Percentiles rank a stretch among this genome's conserved stretches.
Evolutionary conservation across 2,329 filamentous ascomycete species (phyloP).

Genomic region (Cercospora sp.): DNA sequence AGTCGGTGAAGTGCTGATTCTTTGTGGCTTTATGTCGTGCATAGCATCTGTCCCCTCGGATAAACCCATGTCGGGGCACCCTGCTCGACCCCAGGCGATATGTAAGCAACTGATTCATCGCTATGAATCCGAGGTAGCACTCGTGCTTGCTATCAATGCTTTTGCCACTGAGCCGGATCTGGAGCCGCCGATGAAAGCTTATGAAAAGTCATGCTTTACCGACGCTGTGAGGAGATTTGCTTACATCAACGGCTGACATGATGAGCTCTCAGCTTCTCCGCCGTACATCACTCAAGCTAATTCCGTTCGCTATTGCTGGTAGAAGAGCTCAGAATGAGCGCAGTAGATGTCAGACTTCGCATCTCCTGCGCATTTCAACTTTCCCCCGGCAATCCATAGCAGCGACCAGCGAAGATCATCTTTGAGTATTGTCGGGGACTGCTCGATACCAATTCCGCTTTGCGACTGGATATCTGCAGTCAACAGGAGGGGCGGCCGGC

Average conservation of each 20-base stretch:
- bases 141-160: not conserved
- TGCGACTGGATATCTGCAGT: not conserved
- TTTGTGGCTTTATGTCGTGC: not conserved
- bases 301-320: not conserved
- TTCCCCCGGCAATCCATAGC: not conserved
- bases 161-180: not conserved
- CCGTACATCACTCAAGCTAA: not conserved
- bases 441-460: not conserved
- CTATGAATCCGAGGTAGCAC: not conserved
- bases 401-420: not conserved
- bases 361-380: not conserved
- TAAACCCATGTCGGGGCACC: not conserved
- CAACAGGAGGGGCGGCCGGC: not conserved
- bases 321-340: not conserved
- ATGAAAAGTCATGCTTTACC: not conserved
- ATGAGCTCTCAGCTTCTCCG: not conserved
- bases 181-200: not conserved
- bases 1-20: not conserved
- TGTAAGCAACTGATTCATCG: not conserved
- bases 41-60: not conserved
- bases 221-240: not conserved
- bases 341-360: not conserved
- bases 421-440: not conserved
- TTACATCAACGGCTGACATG: not conserved
- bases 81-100: not conserved